Evolutionary conservation across 2,329 filamentous ascomycete genomes (phyloP).

Genomic region (Aspergillus quadricinctus): DNA sequence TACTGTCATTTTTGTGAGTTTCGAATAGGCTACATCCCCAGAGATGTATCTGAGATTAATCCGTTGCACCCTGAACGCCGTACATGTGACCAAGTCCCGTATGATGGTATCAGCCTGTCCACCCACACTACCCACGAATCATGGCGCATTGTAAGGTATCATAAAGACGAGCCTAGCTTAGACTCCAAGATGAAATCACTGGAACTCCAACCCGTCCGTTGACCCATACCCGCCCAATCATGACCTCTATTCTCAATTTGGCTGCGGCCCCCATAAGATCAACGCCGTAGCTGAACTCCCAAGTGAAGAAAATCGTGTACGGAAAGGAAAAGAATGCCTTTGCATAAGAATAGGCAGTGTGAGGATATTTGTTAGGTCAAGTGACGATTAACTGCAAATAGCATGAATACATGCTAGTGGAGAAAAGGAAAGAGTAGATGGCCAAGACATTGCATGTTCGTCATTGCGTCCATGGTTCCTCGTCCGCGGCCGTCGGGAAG

Average conservation of each 20-base stretch:
- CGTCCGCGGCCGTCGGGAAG: constrained; percentile 27
- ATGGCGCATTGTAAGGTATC: not conserved
- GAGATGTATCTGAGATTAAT: not conserved
- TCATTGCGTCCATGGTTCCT: constrained; percentile 22
- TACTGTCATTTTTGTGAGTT: not conserved
- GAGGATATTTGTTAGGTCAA: not conserved
- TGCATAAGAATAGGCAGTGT: not conserved
- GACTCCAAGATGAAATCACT: not conserved
- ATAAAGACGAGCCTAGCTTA: not conserved
- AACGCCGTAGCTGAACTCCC: not conserved
- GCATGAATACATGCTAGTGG: not conserved
- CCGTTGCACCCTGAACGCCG: not conserved
- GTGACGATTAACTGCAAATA: not conserved
- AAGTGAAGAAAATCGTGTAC: not conserved
- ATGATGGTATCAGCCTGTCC: not conserved
- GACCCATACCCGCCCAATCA: not conserved
- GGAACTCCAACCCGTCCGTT: not conserved
- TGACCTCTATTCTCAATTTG: not conserved
- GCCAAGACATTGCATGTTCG: not conserved
- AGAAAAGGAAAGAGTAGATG: not conserved
- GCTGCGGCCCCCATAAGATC: not conserved
- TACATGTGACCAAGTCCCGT: not conserved
- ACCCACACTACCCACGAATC: not conserved
- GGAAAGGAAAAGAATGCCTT: not conserved
- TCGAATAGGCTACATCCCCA: not conserved